Percentiles rank a stretch among this genome's conserved stretches.
These are phyloP conservation scores for Begonia fuchsioides DNA, from an alignment of 306 rosid species.

Conservation along the genomic window DNA sequence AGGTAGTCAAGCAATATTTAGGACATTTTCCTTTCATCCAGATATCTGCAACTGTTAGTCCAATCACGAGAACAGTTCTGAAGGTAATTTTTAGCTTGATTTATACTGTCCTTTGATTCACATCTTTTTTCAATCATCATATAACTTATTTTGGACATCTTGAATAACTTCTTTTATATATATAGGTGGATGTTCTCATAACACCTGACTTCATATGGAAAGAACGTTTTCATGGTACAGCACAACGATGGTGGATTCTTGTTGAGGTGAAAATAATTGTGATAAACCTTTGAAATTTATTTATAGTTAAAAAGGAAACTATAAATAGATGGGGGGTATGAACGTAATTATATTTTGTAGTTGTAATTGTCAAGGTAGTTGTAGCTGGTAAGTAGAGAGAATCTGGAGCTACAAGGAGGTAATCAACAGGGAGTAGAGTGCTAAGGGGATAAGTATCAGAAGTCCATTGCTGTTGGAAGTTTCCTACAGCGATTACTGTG, in stretches of 20 bases:
- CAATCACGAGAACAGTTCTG: slow-evolving; percentile 90
- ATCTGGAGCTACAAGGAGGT: too few species aligned
- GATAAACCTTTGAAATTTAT: neutral
- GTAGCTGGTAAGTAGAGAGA: too few species aligned
- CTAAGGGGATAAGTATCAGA: too few species aligned
- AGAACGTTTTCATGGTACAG: slow-evolving; percentile 85
- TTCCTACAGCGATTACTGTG: too few species aligned
- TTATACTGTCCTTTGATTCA: neutral
- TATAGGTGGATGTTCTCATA: slow-evolving; percentile 64
- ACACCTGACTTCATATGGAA: slow-evolving; percentile 67
- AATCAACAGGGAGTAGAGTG: too few species aligned
- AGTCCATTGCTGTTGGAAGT: too few species aligned
- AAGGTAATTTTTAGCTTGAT: slow-evolving; percentile 38
- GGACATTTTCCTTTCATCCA: slow-evolving; percentile 88
- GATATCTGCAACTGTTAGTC: slow-evolving; percentile 85
- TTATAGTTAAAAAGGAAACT: too few species aligned
- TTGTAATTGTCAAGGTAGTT: too few species aligned
- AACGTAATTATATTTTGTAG: too few species aligned
- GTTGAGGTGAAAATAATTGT: slow-evolving; percentile 55
- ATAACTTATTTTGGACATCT: neutral
- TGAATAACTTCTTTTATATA: slow-evolving; percentile 12
- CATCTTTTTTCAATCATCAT: neutral
- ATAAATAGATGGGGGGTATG: too few species aligned
- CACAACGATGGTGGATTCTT: slow-evolving; percentile 91
- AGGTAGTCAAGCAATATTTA: slow-evolving; percentile 74